A percentile compares a stretch with the other conserved stretches of the same genome.
phyloP scores from a whole-genome alignment of 1,284 basidiomycete genomes.

The Pascua guehoae region DNA sequence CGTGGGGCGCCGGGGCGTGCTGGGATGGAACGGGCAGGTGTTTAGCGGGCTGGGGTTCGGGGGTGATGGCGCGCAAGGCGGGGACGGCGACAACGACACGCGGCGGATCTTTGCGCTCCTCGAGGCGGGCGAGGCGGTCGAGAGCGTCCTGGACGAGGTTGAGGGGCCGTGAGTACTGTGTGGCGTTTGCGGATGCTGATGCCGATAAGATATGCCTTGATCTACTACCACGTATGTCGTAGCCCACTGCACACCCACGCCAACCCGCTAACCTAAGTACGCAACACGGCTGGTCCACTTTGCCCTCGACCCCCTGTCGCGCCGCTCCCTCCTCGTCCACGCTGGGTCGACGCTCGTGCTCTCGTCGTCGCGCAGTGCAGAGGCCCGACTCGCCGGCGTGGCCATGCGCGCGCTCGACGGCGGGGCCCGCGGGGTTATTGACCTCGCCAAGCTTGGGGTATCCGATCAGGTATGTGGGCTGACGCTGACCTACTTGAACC shows the following conservation, averaged over 20 bases:
- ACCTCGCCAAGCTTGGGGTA: conserved; percentile 5
- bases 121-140: conserved; percentile 52
- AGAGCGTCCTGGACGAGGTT: conserved; percentile 58
- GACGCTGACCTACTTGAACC: too few relatives aligned
- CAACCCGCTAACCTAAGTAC: conserved; percentile 50
- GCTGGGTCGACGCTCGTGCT: conserved; percentile 20
- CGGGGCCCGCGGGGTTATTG: conserved; percentile 30
- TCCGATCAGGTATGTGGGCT: too few relatives aligned
- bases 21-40: conserved; percentile 91
- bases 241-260: conserved; percentile 61
- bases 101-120: conserved; percentile 61
- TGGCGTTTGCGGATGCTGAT: too few relatives aligned
- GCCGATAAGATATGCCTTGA: not conserved
- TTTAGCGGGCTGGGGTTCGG: conserved; percentile 62
- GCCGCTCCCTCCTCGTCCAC: conserved; percentile 74
- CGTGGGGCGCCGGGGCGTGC: conserved; percentile 53
- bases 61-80: conserved; percentile 48
- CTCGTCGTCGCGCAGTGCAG: conserved; percentile 25
- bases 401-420: conserved; percentile 34
- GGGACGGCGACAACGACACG: conserved; percentile 74
- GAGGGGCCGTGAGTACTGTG: conserved; percentile 78
- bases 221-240: not conserved
- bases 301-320: conserved; percentile 82
- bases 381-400: conserved; percentile 17
- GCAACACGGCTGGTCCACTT: conserved; percentile 59